A percentile compares a stretch with the other conserved stretches of the same genome.
These are phyloP conservation scores for Solanum tacnaense DNA, from an alignment of 257 asterid genomes.

Conservation along the genomic window DNA sequence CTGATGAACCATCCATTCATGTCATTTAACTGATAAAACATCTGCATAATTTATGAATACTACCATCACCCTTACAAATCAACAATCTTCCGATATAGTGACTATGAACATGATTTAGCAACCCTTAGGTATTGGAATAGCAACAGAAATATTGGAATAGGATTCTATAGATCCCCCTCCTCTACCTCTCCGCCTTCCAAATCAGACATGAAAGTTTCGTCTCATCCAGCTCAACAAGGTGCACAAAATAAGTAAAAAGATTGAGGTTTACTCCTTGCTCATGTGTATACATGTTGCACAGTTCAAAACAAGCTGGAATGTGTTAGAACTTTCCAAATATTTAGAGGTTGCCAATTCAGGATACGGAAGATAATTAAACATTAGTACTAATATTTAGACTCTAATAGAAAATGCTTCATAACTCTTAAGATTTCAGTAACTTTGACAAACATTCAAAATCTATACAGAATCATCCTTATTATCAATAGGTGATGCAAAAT, in stretches of 20 bases:
- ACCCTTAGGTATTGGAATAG: background rate
- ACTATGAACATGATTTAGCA: background rate
- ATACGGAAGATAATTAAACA: background rate
- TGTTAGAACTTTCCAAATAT: background rate
- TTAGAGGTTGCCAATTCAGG: background rate
- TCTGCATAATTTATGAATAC: background rate
- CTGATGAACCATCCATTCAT: background rate
- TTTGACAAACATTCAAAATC: background rate
- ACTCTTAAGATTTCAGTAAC: background rate
- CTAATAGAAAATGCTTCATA: background rate
- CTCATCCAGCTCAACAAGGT: background rate
- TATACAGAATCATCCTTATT: background rate
- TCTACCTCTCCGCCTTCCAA: background rate
- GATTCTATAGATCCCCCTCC: background rate
- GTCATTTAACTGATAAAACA: background rate
- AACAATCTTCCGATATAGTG: background rate
- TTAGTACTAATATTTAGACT: background rate
- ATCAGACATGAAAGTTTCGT: background rate
- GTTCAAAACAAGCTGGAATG: background rate
- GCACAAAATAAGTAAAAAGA: background rate
- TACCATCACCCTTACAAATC: background rate
- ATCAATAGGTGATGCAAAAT: constrained; percentile 73
- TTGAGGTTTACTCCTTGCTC: background rate
- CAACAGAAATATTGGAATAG: too few relatives aligned
- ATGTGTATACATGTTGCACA: background rate